These are phyloP conservation scores for Gastrodia elata DNA, from an alignment of 106 monocot species.

Conservation along the genomic window DNA sequence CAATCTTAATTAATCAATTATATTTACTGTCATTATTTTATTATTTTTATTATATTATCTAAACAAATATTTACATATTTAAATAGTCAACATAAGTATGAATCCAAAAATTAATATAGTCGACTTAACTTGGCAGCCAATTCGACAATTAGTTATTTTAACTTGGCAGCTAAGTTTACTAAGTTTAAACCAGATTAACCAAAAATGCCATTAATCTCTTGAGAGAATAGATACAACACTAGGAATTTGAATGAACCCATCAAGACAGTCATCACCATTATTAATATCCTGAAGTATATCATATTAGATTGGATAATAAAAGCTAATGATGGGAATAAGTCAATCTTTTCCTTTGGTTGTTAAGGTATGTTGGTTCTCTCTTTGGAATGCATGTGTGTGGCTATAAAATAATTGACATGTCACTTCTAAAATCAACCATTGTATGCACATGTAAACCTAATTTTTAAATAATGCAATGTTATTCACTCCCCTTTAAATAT, in stretches of 20 bases:
- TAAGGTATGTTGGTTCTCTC: background rate
- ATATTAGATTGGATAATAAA: background rate
- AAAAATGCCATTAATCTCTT: background rate
- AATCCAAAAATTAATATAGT: too few species aligned
- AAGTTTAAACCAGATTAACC: background rate
- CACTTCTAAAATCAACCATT: background rate
- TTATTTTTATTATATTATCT: too few species aligned
- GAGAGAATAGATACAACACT: background rate
- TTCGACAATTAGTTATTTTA: too few species aligned
- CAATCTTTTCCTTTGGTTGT: background rate
- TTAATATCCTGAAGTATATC: background rate
- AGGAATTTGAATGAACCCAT: background rate
- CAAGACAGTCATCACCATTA: background rate
- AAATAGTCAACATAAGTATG: too few species aligned
- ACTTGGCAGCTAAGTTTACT: too few species aligned
- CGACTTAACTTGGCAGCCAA: too few species aligned
- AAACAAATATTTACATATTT: too few species aligned
- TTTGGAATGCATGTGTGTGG: background rate
- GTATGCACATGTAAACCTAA: background rate
- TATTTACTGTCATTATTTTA: too few species aligned
- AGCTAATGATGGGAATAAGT: background rate
- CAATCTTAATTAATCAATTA: too few species aligned
- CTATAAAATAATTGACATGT: background rate
- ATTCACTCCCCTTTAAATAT: background rate
- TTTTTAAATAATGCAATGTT: background rate